Evolutionary conservation across 371 early-diverging fungal species (phyloP).

Genomic region (Circinella minor): DNA sequence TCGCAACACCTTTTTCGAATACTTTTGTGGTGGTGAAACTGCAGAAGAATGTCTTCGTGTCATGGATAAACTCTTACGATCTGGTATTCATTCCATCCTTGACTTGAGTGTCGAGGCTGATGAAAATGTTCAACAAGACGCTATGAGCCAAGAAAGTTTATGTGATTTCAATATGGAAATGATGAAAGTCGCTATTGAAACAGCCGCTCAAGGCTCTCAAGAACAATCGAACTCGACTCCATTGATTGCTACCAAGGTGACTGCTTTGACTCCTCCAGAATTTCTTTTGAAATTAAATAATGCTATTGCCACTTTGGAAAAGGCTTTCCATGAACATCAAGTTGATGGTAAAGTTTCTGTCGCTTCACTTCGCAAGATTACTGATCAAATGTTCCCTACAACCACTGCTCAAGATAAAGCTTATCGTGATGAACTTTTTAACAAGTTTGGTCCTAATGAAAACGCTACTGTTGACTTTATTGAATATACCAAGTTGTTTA

Average conservation of each 20-base stretch:
- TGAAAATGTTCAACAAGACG: constrained; percentile 33
- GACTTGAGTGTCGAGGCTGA: constrained; percentile 93
- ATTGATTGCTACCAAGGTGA: constrained; percentile 90
- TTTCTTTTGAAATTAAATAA: constrained; percentile 77
- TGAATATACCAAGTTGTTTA: constrained; percentile 39
- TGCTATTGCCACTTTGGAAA: constrained; percentile 44
- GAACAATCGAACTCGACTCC: constrained; percentile 25
- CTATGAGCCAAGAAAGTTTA: constrained; percentile 22
- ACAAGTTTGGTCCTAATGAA: constrained; percentile 12
- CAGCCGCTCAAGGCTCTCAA: constrained; percentile 45
- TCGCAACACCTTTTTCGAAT: constrained; percentile 85
- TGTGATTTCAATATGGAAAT: constrained; percentile 64
- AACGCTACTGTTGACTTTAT: constrained; percentile 26
- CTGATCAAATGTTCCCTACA: constrained; percentile 32
- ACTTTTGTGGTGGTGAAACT: constrained; percentile 95
- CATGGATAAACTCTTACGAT: constrained; percentile 72
- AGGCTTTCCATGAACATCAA: constrained; percentile 42
- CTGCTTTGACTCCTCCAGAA: constrained; percentile 81
- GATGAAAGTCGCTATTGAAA: constrained; percentile 58
- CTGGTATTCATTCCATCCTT: constrained; percentile 85
- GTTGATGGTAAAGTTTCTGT: constrained; percentile 29
- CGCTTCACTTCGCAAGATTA: constrained; percentile 30
- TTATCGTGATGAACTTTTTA: constrained; percentile 27
- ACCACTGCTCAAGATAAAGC: constrained; percentile 21
- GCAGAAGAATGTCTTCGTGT: constrained; percentile 83